phyloP scores from a whole-genome alignment of 1,139 yeast species.

The Candida buenavistaensis region DNA sequence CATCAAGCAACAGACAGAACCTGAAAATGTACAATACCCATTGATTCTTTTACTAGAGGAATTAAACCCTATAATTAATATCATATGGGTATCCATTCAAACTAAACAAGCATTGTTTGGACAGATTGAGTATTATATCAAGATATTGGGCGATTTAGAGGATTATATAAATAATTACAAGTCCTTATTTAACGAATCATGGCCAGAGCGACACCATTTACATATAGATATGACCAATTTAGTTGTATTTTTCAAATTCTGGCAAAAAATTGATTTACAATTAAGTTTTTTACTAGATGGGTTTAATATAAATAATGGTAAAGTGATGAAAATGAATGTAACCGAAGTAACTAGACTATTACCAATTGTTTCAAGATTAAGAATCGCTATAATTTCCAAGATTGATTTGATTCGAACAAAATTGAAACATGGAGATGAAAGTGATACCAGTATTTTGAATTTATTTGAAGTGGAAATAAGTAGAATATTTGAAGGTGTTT shows the following conservation, averaged over 20 bases:
- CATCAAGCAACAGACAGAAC: constrained; percentile 57
- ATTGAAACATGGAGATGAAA: constrained; percentile 9
- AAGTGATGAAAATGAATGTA: constrained; percentile 24
- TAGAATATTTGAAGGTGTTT: constrained; percentile 39
- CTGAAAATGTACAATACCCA: constrained; percentile 25
- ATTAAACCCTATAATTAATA: constrained; percentile 45
- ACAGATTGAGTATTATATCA: constrained; percentile 60
- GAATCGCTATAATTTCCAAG: constrained; percentile 33
- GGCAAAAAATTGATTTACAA: constrained; percentile 44
- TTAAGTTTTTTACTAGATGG: constrained; percentile 46
- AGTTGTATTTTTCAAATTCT: constrained; percentile 34
- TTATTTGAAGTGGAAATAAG: constrained; percentile 37
- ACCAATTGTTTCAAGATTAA: constrained; percentile 48
- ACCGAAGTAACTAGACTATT: constrained; percentile 50
- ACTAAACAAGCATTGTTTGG: constrained; percentile 40
- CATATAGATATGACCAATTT: constrained; percentile 18
- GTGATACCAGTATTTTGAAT: constrained; percentile 21
- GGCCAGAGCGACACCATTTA: constrained; percentile 2
- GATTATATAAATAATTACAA: constrained; percentile 56
- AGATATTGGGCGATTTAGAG: constrained; percentile 64
- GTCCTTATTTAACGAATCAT: constrained; percentile 8
- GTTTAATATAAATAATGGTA: constrained; percentile 13
- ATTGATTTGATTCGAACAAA: constrained; percentile 17
- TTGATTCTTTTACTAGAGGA: constrained; percentile 46
- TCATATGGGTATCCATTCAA: constrained; percentile 58